Conservation (phyloP, 257 asterid species). For the Ophiorrhiza pumila region DNA sequence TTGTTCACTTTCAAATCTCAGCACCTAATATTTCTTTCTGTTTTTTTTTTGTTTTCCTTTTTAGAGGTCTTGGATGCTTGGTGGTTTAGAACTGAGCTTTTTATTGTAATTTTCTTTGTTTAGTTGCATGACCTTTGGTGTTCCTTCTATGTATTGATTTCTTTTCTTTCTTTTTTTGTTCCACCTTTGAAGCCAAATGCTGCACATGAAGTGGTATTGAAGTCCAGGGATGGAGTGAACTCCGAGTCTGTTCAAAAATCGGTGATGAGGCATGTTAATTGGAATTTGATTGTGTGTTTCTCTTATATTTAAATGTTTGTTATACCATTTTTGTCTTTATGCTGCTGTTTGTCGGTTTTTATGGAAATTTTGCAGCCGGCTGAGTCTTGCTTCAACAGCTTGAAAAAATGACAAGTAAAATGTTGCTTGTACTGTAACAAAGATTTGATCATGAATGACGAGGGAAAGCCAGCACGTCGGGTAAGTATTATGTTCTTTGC, state of each 20-base stretch:
- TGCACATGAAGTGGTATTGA: slow-evolving; percentile 49
- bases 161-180: neutral
- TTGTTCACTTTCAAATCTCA: neutral
- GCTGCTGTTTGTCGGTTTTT: slow-evolving; percentile 18
- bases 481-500: slow-evolving; percentile 35
- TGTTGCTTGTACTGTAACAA: neutral
- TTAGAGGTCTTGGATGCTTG: neutral
- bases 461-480: slow-evolving; percentile 29
- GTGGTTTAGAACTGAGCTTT: neutral
- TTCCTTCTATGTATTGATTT: neutral
- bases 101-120: neutral
- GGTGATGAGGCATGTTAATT: slow-evolving; percentile 63
- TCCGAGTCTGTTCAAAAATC: slow-evolving; percentile 69
- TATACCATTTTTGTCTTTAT: slow-evolving; percentile 24
- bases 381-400: slow-evolving; percentile 31
- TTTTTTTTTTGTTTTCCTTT: neutral
- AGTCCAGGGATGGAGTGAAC: slow-evolving; percentile 62
- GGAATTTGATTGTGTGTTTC: slow-evolving; percentile 22
- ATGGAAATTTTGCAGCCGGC: slow-evolving; percentile 22
- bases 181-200: slow-evolving; percentile 72
- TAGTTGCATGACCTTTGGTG: neutral
- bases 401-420: slow-evolving; percentile 14
- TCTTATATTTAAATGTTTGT: slow-evolving; percentile 4
- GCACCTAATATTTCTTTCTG: neutral
- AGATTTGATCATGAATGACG: slow-evolving; percentile 13